Evolutionary conservation across 805 yeast species (phyloP).

Genomic region (Wickerhamomyces bisporus): DNA sequence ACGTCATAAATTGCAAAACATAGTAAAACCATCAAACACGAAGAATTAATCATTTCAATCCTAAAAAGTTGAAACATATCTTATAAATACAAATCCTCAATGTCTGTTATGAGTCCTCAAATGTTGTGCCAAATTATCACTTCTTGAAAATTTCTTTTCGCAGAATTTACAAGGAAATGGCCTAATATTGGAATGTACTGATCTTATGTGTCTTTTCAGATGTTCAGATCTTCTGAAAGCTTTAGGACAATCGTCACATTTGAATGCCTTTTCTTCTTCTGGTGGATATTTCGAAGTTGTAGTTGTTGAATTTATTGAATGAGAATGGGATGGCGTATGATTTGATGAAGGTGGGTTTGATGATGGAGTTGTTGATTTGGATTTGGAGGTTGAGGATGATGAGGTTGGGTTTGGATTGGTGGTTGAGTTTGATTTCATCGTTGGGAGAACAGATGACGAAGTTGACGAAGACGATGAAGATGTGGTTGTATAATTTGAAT

Average conservation of each 20-base stretch:
- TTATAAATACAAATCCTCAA: too few relatives aligned
- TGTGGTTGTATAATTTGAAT: not conserved
- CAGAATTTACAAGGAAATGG: constrained; percentile 62
- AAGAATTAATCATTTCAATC: too few relatives aligned
- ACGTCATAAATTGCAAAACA: too few relatives aligned
- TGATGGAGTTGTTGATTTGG: not conserved
- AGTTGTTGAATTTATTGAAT: constrained; percentile 3
- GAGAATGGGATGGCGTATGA: constrained; percentile 24
- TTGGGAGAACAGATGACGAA: constrained; percentile 1
- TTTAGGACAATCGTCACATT: constrained; percentile 59
- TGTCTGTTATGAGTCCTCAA: constrained; percentile 44
- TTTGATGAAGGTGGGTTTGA: not conserved
- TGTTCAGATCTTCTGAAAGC: constrained; percentile 71
- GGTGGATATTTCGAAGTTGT: constrained; percentile 7
- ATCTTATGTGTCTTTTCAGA: constrained; percentile 65
- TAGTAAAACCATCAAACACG: too few relatives aligned
- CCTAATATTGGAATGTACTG: constrained; percentile 66
- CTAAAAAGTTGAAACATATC: too few relatives aligned
- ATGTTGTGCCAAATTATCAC: constrained; percentile 65
- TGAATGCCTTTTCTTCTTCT: constrained; percentile 48
- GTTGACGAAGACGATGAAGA: constrained; percentile 1
- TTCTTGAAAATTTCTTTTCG: constrained; percentile 57
- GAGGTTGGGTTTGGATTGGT: not conserved
- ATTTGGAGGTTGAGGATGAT: not conserved
- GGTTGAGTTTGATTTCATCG: constrained; percentile 1